A percentile compares a stretch with the other conserved stretches of the same genome.
These are phyloP conservation scores for Blastomyces percursus DNA, from an alignment of 2,329 filamentous ascomycete species.

Conservation along the genomic window DNA sequence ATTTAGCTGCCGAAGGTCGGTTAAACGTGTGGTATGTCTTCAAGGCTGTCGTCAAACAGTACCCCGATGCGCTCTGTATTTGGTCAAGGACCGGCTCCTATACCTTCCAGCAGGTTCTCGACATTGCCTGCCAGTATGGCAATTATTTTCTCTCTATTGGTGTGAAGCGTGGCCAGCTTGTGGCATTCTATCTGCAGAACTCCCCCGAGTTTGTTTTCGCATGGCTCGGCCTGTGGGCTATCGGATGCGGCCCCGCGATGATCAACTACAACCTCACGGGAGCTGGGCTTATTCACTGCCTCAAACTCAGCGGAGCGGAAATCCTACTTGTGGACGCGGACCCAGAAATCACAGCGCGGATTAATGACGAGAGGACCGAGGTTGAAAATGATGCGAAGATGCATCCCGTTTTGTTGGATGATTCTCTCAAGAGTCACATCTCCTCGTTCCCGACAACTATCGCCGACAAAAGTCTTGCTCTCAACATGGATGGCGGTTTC, in stretches of 20 bases:
- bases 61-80: constrained; percentile 48
- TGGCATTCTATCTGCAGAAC: constrained; percentile 58
- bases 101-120: constrained; percentile 47
- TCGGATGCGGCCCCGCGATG: constrained; percentile 58
- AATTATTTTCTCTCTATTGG: constrained; percentile 51
- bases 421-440: constrained; percentile 39
- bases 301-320: constrained; percentile 47
- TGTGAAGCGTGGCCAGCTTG: constrained; percentile 49
- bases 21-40: constrained; percentile 57
- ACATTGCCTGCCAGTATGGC: constrained; percentile 49
- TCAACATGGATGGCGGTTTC: constrained; percentile 40
- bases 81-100: constrained; percentile 56
- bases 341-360: constrained; percentile 42
- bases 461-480: constrained; percentile 47
- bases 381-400: constrained; percentile 50
- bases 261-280: constrained; percentile 60
- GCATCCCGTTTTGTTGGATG: constrained; percentile 44
- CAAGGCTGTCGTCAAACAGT: constrained; percentile 43
- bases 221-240: constrained; percentile 53
- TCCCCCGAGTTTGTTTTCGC: constrained; percentile 55
- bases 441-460: constrained; percentile 40
- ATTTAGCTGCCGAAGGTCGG: constrained; percentile 40
- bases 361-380: constrained; percentile 41
- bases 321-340: constrained; percentile 51
- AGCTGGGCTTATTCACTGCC: constrained; percentile 54